These are phyloP conservation scores for Euphorbia pulcherrima DNA, from an alignment of 345 rosid species.

Conservation along the genomic window DNA sequence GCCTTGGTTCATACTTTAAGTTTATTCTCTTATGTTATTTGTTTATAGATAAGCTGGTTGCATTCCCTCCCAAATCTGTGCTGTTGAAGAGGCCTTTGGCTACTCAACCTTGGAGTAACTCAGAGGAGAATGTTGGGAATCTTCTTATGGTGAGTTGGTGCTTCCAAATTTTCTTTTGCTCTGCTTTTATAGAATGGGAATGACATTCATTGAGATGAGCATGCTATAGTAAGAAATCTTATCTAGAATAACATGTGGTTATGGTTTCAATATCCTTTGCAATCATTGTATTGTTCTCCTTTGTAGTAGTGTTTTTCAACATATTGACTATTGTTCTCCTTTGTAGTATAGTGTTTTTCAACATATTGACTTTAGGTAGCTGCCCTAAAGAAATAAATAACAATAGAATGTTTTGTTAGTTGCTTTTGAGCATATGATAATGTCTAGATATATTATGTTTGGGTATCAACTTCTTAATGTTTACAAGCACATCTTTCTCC, in stretches of 20 bases:
- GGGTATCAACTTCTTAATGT: background rate
- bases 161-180: background rate
- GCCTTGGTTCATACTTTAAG: conserved; percentile 5
- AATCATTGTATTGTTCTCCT: background rate
- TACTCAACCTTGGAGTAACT: conserved; percentile 69
- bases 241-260: background rate
- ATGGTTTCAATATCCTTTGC: background rate
- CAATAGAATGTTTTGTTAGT: background rate
- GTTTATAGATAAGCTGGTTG: conserved; percentile 51
- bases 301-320: background rate
- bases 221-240: background rate
- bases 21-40: conserved; percentile 14
- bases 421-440: background rate
- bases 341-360: background rate
- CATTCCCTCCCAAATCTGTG: conserved; percentile 66
- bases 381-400: background rate
- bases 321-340: background rate
- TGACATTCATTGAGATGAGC: conserved; percentile 4
- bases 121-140: conserved; percentile 80
- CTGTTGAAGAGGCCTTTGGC: conserved; percentile 61
- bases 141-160: conserved; percentile 74
- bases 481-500: background rate
- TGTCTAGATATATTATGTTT: background rate
- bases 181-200: background rate
- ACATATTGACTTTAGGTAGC: background rate